phyloP scores from a whole-genome alignment of 139 green algal genomes.

The Diplosphaera chodatii region DNA sequence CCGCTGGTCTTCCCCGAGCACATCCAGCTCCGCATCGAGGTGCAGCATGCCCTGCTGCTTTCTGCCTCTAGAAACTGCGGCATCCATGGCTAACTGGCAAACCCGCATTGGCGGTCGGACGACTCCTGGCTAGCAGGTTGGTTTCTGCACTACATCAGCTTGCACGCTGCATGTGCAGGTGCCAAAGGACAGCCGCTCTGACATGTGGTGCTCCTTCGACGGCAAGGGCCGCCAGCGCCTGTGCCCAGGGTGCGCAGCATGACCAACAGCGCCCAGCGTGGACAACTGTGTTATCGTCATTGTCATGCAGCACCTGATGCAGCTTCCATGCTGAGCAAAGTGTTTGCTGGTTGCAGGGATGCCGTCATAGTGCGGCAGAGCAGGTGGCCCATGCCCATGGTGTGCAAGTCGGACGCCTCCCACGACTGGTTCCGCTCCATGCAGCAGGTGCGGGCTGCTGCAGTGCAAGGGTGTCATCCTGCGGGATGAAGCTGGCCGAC shows the following conservation, averaged over 20 bases:
- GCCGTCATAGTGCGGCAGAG: constrained; percentile 58
- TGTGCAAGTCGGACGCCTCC: constrained; percentile 58
- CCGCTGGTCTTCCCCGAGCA: constrained; percentile 66
- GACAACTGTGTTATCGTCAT: constrained; percentile 1
- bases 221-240: constrained; percentile 43
- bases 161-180: constrained; percentile 62
- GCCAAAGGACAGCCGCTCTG: constrained; percentile 44
- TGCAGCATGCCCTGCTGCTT: no score
- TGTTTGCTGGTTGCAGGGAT: constrained; percentile 25
- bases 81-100: no score
- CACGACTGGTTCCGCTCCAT: constrained; percentile 77
- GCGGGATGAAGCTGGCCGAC: no score
- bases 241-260: constrained; percentile 22
- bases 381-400: constrained; percentile 51
- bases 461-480: no score
- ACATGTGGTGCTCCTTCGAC: constrained; percentile 73
- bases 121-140: no score
- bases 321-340: no score
- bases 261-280: not conserved
- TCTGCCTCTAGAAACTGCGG: no score
- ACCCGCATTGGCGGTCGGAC: no score
- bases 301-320: no score
- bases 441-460: constrained; percentile 28
- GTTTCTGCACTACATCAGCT: no score
- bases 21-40: constrained; percentile 59